phyloP scores from a whole-genome alignment of 257 asterid species.

The Forsythia suspensa region DNA sequence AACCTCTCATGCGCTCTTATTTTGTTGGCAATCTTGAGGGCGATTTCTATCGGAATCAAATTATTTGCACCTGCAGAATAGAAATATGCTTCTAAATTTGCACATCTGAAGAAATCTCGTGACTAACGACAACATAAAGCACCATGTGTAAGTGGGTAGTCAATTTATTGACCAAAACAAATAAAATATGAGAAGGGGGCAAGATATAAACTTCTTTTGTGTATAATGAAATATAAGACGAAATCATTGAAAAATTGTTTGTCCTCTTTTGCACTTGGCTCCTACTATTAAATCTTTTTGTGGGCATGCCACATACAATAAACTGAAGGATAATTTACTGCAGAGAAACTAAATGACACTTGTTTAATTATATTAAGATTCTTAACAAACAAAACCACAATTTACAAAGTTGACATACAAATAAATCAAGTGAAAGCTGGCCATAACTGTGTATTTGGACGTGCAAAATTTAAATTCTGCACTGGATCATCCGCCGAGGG shows the following conservation, averaged over 20 bases:
- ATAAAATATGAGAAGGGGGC: background rate
- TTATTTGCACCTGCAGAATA: conserved; percentile 50
- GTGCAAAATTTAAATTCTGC: background rate
- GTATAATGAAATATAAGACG: background rate
- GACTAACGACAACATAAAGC: background rate
- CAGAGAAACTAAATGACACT: background rate
- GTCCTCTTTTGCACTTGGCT: background rate
- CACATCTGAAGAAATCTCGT: background rate
- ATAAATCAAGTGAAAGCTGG: background rate
- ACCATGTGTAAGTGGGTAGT: background rate
- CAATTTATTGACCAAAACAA: background rate
- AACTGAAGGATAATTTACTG: background rate
- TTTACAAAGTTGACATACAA: background rate
- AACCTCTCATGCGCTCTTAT: conserved; percentile 50
- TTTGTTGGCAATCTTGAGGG: conserved; percentile 47
- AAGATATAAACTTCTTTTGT: background rate
- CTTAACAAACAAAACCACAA: too few species aligned
- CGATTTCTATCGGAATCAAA: conserved; percentile 55
- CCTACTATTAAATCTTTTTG: background rate
- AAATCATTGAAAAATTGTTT: background rate
- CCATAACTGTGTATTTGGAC: background rate
- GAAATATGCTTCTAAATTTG: background rate
- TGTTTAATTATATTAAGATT: too few species aligned
- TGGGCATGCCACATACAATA: too few species aligned
- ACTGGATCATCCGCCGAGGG: background rate